Conservation (phyloP, 2,329 filamentous ascomycete genomes). For the Pseudogymnoascus pannorum region DNA sequence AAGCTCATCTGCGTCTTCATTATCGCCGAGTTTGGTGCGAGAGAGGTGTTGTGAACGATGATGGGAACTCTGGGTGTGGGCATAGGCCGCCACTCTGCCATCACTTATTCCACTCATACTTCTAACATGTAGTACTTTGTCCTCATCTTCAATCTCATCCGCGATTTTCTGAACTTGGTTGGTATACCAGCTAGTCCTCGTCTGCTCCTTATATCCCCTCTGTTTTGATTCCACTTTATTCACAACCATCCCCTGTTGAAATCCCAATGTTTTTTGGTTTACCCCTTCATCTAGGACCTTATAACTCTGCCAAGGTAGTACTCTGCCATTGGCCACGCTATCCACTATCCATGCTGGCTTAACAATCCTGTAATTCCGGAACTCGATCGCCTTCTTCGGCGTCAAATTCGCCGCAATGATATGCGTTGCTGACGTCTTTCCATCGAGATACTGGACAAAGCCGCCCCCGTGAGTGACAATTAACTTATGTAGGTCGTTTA, state of each 20-base stretch:
- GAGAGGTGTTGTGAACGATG: neutral
- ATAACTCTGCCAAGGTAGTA: conserved; percentile 82
- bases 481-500: conserved; percentile 79
- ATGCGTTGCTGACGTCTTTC: conserved; percentile 90
- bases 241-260: conserved; percentile 55
- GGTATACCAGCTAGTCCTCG: conserved; percentile 74
- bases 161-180: conserved; percentile 51
- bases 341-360: conserved; percentile 94
- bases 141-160: conserved; percentile 37
- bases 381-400: conserved; percentile 88
- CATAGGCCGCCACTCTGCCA: neutral
- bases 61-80: neutral
- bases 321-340: conserved; percentile 70
- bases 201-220: conserved; percentile 72
- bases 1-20: neutral
- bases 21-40: neutral
- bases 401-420: conserved; percentile 88
- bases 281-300: conserved; percentile 78
- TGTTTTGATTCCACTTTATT: conserved; percentile 56
- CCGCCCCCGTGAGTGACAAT: conserved; percentile 91
- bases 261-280: conserved; percentile 67
- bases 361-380: conserved; percentile 79
- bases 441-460: conserved; percentile 90
- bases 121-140: conserved; percentile 20
- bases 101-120: conserved; percentile 9